Percentiles rank a stretch among this genome's conserved stretches.
Evolutionary conservation across 345 rosid species (phyloP).

Genomic region (Raphanus raphanistrum): DNA sequence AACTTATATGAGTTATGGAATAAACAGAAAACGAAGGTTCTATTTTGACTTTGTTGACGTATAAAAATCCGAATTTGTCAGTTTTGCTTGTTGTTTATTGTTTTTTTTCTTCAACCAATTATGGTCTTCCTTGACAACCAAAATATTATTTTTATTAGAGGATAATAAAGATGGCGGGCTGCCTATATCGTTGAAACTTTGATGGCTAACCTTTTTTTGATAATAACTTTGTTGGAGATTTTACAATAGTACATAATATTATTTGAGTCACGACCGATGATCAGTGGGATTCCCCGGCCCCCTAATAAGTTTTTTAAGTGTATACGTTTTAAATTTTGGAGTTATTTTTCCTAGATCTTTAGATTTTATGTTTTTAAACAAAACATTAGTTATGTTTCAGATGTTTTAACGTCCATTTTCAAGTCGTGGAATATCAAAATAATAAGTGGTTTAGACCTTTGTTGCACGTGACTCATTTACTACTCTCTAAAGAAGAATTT

Average conservation of each 20-base stretch:
- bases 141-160: not conserved
- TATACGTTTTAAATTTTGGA: not conserved
- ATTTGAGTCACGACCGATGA: not conserved
- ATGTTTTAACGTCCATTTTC: not conserved
- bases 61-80: not conserved
- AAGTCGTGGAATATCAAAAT: not conserved
- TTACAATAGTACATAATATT: not conserved
- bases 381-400: not conserved
- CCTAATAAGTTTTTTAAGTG: not conserved
- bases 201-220: not conserved
- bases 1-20: not conserved
- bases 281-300: no score
- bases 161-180: not conserved
- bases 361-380: not conserved
- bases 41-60: not conserved
- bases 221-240: not conserved
- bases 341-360: not conserved
- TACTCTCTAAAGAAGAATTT: not conserved
- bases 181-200: not conserved
- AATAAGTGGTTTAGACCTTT: not conserved
- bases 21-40: not conserved
- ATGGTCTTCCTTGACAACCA: conserved; percentile 3
- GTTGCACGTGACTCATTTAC: not conserved
- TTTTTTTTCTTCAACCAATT: not conserved
- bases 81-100: not conserved